Percentiles rank a stretch among this genome's conserved stretches.
These are phyloP conservation scores for Phycomyces nitens DNA, from an alignment of 192 early-diverging fungal species.

Conservation along the genomic window DNA sequence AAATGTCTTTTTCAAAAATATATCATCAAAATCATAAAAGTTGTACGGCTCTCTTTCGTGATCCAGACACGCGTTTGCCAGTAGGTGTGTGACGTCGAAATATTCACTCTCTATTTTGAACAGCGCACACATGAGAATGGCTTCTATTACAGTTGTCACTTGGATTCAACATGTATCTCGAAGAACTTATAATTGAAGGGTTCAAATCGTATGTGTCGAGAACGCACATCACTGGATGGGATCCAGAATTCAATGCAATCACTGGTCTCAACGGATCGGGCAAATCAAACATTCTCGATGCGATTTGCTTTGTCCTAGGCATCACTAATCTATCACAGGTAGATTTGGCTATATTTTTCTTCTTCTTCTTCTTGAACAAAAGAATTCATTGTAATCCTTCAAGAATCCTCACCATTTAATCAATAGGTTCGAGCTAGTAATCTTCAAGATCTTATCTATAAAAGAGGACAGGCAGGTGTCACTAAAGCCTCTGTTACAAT, in stretches of 20 bases:
- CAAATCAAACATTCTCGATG: constrained; percentile 97
- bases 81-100: too few species aligned
- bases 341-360: constrained; percentile 16
- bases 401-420: too few species aligned
- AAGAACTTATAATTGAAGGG: constrained; percentile 96
- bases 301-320: constrained; percentile 98
- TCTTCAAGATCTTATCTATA: constrained; percentile 96
- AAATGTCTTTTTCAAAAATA: too few species aligned
- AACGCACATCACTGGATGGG: constrained; percentile 97
- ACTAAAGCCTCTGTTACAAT: constrained; percentile 96
- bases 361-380: not conserved
- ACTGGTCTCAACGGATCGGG: constrained; percentile 98
- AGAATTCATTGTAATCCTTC: too few species aligned
- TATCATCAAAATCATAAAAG: too few species aligned
- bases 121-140: too few species aligned
- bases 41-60: too few species aligned
- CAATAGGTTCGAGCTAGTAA: constrained; percentile 82
- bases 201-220: constrained; percentile 98
- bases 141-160: too few species aligned
- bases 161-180: constrained; percentile 67
- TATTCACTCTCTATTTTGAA: too few species aligned
- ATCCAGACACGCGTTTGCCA: too few species aligned
- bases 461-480: constrained; percentile 98
- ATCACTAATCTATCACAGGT: constrained; percentile 92
- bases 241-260: constrained; percentile 96